Base-by-base conservation (phyloP, 2,329 filamentous ascomycete species). In the Mollisiaceae sp. region DNA sequence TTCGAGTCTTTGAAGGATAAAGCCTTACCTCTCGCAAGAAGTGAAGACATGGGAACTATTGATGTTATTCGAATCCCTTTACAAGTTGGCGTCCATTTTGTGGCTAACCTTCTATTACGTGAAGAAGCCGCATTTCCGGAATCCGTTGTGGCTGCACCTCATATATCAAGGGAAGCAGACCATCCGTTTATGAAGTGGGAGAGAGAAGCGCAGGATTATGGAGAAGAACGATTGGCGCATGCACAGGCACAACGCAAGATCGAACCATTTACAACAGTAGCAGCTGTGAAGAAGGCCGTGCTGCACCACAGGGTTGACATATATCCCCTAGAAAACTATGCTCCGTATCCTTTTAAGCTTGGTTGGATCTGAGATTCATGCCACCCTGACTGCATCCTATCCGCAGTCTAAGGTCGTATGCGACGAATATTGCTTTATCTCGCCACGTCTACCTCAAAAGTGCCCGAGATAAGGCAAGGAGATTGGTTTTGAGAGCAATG, bases 111-210 rank as follows among this genome's bases (percentile, higher is more conserved):
- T 65, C 65, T 69, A 39, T 35, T 65, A 36, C 65, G 67, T 65
- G 67, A 69, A 66, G 67, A 66, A 67, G 65, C 65, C 56, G 65
- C 67, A 69, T 69, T 69, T 65, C 67, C 65, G 27, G 65, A 68
- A 65, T 64, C 56, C 27, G 64, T 58, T 65, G 20, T 68, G 35
- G 47, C 32, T 65, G 60, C 52, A 65, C 67, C 62, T 66, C 41
- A 63, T 63, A 61, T 63, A 66, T 66, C 62, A 35, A 65, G 38
- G 56, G 62, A 67, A 65, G 18, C 62, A 67, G 62, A 65, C 36
- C 58, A 68, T 68, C 61, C 66, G 36, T 68, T 65, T 62, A 64
- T 62, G 54, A 68, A 64, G 27, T 65, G 63, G 63, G 66, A 68
- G 60, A 65, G 66, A 62, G 59, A 67, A 59, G 62, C 65, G 36